phyloP scores from a whole-genome alignment of 805 yeast species.

The Kluyveromyces nonfermentans region DNA sequence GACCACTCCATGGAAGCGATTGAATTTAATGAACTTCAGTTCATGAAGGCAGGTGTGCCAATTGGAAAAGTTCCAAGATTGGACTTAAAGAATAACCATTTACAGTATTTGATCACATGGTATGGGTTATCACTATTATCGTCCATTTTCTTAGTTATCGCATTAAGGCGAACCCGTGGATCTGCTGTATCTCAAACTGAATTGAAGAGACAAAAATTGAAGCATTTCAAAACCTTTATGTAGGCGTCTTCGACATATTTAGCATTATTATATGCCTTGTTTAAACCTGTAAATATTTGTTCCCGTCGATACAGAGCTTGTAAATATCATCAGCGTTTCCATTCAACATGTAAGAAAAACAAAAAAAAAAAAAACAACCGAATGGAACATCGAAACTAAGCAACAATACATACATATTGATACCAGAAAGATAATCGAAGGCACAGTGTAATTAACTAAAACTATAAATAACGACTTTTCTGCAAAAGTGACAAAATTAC shows the following conservation, averaged over 20 bases:
- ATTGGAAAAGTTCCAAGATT: constrained; percentile 75
- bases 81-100: constrained; percentile 77
- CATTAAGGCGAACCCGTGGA: constrained; percentile 35
- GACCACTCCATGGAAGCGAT: constrained; percentile 4
- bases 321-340: too few relatives aligned
- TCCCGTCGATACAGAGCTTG: too few relatives aligned
- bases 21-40: constrained; percentile 48
- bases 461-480: too few relatives aligned
- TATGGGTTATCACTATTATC: constrained; percentile 76
- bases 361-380: too few relatives aligned
- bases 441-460: too few relatives aligned
- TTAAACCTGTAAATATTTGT: constrained; percentile 1
- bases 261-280: neutral
- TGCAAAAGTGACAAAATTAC: neutral
- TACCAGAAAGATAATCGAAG: too few relatives aligned
- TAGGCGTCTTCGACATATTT: constrained; percentile 8
- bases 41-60: constrained; percentile 79
- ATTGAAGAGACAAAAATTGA: constrained; percentile 35
- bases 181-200: constrained; percentile 23
- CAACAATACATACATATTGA: too few relatives aligned
- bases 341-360: too few relatives aligned
- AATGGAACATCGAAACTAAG: too few relatives aligned
- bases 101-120: constrained; percentile 93
- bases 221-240: constrained; percentile 38
- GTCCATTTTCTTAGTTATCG: constrained; percentile 49